These are phyloP conservation scores for Globisporangium ultimum DNA, from an alignment of 352 stramenopile species.

Conservation along the genomic window DNA sequence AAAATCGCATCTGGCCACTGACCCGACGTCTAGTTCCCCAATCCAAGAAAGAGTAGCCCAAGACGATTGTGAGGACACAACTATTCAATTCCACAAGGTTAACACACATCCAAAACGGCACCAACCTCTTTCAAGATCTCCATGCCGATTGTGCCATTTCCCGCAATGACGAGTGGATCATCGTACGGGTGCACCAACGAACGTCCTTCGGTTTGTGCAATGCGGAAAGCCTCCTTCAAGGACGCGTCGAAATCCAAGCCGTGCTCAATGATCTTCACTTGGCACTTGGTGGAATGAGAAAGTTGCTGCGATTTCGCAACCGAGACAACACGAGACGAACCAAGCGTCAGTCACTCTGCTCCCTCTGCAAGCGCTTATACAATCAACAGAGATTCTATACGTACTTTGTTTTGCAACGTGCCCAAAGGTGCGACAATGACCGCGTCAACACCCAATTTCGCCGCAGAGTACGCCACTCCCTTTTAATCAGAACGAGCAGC, in stretches of 20 bases:
- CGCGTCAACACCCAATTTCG: constrained; percentile 91
- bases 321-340: neutral
- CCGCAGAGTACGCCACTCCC: constrained; percentile 93
- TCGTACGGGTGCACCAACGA: constrained; percentile 98
- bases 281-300: constrained; percentile 39
- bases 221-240: constrained; percentile 87
- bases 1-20: constrained; percentile 95
- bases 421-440: constrained; percentile 96
- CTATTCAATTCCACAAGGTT: neutral
- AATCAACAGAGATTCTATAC: neutral
- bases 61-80: neutral
- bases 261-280: constrained; percentile 93
- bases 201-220: constrained; percentile 89
- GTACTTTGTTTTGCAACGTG: constrained; percentile 92
- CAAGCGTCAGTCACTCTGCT: neutral
- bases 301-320: constrained; percentile 15
- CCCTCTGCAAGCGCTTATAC: neutral
- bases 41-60: constrained; percentile 1
- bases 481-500: neutral
- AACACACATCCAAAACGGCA: neutral
- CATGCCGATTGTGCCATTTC: constrained; percentile 96
- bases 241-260: constrained; percentile 97
- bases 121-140: constrained; percentile 85
- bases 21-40: constrained; percentile 55
- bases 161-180: constrained; percentile 96